phyloP scores from a whole-genome alignment of 2,329 filamentous ascomycete genomes.

The Fulvia fulva region DNA sequence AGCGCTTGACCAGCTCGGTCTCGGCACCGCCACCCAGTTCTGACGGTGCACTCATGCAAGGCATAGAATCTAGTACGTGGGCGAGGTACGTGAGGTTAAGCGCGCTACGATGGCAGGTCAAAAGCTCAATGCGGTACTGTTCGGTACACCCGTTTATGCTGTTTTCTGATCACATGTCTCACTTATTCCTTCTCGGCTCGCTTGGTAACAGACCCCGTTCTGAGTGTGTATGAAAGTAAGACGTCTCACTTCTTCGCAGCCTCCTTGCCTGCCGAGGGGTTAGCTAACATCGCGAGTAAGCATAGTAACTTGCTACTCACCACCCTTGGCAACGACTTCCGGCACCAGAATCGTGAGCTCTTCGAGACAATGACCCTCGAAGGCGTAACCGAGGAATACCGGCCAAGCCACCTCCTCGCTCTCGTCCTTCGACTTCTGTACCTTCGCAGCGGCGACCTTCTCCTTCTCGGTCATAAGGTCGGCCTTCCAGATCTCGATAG shows the following conservation, averaged over 20 bases:
- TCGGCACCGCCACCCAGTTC: too few species aligned
- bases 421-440: not conserved
- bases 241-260: not conserved
- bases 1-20: too few species aligned
- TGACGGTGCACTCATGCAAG: too few species aligned
- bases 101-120: too few species aligned
- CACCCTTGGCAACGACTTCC: not conserved
- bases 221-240: too few species aligned
- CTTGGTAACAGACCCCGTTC: too few species aligned
- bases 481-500: conserved; percentile 16
- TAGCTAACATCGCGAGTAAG: not conserved
- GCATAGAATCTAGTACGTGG: too few species aligned
- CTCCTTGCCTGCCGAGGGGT: not conserved
- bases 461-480: conserved; percentile 13
- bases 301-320: not conserved
- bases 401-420: conserved; percentile 14
- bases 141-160: too few species aligned
- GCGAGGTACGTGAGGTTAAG: too few species aligned
- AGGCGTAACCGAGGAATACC: conserved; percentile 12
- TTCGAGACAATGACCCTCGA: conserved; percentile 10
- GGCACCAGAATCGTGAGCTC: conserved; percentile 9
- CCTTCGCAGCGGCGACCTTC: not conserved
- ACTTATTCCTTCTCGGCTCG: too few species aligned
- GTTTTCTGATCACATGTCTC: too few species aligned
- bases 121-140: too few species aligned